Conservation (phyloP, 768 basidiomycete genomes). For the Auriscalpium microsporum region DNA sequence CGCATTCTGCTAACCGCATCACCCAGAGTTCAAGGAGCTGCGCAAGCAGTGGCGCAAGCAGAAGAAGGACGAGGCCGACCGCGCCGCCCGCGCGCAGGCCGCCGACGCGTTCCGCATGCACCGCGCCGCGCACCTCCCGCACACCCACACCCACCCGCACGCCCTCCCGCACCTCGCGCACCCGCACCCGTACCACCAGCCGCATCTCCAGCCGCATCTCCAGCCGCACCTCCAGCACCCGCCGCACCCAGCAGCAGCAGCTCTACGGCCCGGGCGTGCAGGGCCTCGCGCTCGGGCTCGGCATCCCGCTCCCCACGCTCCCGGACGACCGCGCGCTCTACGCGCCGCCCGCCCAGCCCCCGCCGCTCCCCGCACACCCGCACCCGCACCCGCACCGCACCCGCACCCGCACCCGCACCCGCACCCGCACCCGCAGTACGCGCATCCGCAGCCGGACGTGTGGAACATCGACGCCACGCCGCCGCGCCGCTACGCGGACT, state of each 20-base stretch:
- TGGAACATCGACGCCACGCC: constrained; percentile 4
- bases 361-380: too few relatives aligned
- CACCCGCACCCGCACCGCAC: not conserved
- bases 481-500: constrained; percentile 7
- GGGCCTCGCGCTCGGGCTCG: not conserved
- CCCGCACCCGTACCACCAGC: constrained; percentile 4
- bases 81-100: constrained; percentile 7
- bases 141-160: constrained; percentile 4
- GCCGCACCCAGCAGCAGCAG: constrained; percentile 6
- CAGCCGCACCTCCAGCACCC: constrained; percentile 5
- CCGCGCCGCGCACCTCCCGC: not conserved
- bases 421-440: not conserved
- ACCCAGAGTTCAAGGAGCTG: constrained; percentile 92
- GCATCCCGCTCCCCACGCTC: not conserved
- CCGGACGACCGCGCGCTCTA: not conserved
- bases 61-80: constrained; percentile 59
- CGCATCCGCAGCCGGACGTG: constrained; percentile 1
- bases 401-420: too few relatives aligned
- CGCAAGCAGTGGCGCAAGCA: constrained; percentile 93
- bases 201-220: not conserved
- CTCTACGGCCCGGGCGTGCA: not conserved
- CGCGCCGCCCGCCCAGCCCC: not conserved
- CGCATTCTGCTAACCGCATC: not conserved
- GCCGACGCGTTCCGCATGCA: constrained; percentile 2
- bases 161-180: constrained; percentile 1